Conservation (phyloP, 306 rosid species). For the Rosa persica region DNA sequence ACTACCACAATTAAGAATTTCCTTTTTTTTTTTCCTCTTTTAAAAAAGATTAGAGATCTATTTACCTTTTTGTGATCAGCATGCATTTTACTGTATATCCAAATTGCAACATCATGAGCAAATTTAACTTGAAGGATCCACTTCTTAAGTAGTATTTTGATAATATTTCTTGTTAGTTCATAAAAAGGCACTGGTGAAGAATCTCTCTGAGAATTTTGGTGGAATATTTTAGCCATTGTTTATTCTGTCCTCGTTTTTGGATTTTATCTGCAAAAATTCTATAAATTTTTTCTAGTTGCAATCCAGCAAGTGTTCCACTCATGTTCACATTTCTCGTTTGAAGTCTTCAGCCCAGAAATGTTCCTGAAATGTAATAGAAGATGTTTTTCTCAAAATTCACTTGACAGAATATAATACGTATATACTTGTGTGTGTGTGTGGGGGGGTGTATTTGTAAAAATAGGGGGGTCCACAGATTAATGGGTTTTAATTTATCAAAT, state of each 20-base stretch:
- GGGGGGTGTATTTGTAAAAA: neutral
- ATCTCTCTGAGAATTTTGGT: neutral
- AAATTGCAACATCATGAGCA: neutral
- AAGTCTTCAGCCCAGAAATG: neutral
- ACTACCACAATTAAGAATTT: neutral
- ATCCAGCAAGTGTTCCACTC: neutral
- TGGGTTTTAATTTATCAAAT: constrained; percentile 9
- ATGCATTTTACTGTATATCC: neutral
- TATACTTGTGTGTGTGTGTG: no score
- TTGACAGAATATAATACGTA: neutral
- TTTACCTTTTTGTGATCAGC: neutral
- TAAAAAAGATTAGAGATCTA: neutral
- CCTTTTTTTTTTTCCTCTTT: neutral
- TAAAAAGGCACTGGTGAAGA: neutral
- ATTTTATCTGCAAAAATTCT: neutral
- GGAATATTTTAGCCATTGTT: neutral
- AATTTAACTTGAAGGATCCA: neutral
- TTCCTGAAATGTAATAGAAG: neutral
- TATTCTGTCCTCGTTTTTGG: neutral
- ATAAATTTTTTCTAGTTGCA: neutral
- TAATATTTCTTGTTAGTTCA: neutral
- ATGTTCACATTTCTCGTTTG: neutral
- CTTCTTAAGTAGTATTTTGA: neutral
- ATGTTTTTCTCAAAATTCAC: neutral
- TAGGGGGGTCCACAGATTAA: constrained; percentile 19